phyloP scores from a whole-genome alignment of 202 grass and related monocot genomes.

The Panicum virgatum region DNA sequence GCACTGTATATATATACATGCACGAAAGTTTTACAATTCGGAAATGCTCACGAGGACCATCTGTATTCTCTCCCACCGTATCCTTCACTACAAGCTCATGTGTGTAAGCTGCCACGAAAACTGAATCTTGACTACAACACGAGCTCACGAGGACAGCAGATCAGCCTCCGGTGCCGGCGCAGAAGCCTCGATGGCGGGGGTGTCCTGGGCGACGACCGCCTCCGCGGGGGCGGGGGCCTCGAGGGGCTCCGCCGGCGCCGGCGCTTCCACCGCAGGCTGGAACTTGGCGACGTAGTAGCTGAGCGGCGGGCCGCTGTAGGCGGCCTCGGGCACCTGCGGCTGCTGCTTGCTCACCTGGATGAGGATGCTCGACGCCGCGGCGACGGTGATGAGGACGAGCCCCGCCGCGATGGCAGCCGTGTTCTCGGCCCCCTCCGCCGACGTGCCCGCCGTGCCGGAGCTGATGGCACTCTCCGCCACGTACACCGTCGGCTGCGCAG shows the following conservation, averaged over 20 bases:
- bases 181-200: conserved; percentile 40
- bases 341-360: conserved; percentile 79
- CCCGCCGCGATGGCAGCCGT: conserved; percentile 55
- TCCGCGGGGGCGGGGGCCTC: conserved; percentile 49
- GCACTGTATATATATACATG: conserved; percentile 9
- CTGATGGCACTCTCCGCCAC: conserved; percentile 90
- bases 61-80: neutral
- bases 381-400: conserved; percentile 70
- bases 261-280: conserved; percentile 36
- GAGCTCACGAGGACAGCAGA: conserved; percentile 41
- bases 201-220: conserved; percentile 34
- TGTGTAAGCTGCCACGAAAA: neutral
- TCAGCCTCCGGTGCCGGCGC: neutral
- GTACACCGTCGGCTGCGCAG: conserved; percentile 74
- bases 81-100: conserved; percentile 11
- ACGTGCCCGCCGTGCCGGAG: conserved; percentile 69
- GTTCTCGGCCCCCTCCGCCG: conserved; percentile 79
- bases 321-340: conserved; percentile 31
- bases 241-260: neutral
- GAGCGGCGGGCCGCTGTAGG: conserved; percentile 85
- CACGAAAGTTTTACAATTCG: neutral
- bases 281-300: conserved; percentile 97
- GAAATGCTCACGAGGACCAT: neutral
- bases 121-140: neutral
- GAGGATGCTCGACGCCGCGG: conserved; percentile 64